A percentile compares a stretch with the other conserved stretches of the same genome.
Conservation (phyloP, 2,329 filamentous ascomycete species). For the Sordariomycetes sp. region DNA sequence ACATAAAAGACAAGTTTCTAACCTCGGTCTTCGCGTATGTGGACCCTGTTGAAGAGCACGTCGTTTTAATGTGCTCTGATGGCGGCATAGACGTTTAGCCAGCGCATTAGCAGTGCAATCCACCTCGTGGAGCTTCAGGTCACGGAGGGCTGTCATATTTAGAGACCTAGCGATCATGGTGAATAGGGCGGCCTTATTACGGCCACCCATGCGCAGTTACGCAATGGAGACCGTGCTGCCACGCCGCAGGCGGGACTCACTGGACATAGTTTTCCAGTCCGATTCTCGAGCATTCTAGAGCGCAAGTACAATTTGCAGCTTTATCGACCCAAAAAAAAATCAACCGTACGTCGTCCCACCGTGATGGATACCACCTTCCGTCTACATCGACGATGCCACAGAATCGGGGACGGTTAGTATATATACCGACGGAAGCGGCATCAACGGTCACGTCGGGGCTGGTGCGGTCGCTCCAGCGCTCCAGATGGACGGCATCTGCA, state of each 20-base stretch:
- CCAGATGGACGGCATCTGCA: not conserved
- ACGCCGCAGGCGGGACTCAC: too few species aligned
- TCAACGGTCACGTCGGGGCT: conserved; percentile 11
- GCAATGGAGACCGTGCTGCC: too few species aligned
- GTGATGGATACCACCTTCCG: conserved; percentile 1
- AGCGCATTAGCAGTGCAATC: not conserved
- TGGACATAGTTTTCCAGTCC: conserved; percentile 6
- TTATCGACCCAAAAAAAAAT: conserved; percentile 8
- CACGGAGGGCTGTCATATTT: not conserved
- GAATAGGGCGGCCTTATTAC: not conserved
- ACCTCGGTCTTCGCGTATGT: not conserved
- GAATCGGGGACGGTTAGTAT: conserved; percentile 9
- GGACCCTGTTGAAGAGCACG: not conserved
- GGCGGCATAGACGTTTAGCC: not conserved
- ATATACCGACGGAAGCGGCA: conserved; percentile 7
- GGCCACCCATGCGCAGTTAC: not conserved
- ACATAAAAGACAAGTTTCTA: not conserved
- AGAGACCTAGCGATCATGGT: not conserved
- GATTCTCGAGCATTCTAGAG: conserved; percentile 6
- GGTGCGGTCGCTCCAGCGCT: conserved; percentile 12
- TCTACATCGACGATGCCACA: conserved; percentile 4
- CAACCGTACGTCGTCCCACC: conserved; percentile 4
- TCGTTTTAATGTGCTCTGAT: not conserved
- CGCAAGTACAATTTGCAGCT: conserved; percentile 6
- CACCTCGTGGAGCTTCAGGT: not conserved